A percentile compares a stretch with the other conserved stretches of the same genome.
Evolutionary conservation across 331 rosid species (phyloP).

Genomic region (Stylosanthes scabra): DNA sequence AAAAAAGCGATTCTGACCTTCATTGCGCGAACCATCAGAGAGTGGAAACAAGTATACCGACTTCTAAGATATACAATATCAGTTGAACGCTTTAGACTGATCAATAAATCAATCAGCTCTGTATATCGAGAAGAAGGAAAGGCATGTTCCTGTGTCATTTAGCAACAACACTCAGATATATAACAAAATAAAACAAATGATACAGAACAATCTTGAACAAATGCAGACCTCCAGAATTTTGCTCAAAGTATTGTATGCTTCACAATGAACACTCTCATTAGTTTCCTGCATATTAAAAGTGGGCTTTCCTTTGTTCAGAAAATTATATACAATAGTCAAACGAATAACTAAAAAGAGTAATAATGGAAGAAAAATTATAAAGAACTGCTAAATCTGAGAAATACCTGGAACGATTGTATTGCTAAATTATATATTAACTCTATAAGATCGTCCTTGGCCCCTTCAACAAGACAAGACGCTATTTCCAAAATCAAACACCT

Average conservation of each 20-base stretch:
- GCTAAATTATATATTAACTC: slow-evolving; percentile 68
- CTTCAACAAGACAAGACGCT: slow-evolving; percentile 75
- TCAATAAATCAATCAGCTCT: slow-evolving; percentile 70
- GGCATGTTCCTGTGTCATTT: slow-evolving; percentile 75
- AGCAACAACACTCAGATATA: slow-evolving; percentile 31
- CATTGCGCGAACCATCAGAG: slow-evolving; percentile 66
- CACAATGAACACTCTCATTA: slow-evolving; percentile 54
- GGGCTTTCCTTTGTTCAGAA: neutral
- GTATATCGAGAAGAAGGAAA: slow-evolving; percentile 60
- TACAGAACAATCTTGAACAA: slow-evolving; percentile 14
- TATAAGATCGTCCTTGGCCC: slow-evolving; percentile 77
- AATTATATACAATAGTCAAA: slow-evolving; percentile 27
- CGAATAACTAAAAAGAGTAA: neutral
- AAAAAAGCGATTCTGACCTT: slow-evolving; percentile 59
- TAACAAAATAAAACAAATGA: slow-evolving; percentile 11
- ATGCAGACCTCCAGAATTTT: slow-evolving; percentile 78
- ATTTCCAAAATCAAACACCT: slow-evolving; percentile 76
- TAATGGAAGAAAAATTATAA: neutral
- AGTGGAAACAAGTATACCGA: slow-evolving; percentile 72
- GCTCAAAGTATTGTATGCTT: slow-evolving; percentile 75
- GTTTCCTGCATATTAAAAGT: slow-evolving; percentile 54
- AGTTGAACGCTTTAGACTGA: slow-evolving; percentile 61
- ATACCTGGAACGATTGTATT: slow-evolving; percentile 69
- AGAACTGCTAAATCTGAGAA: slow-evolving; percentile 28
- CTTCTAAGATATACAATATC: slow-evolving; percentile 61